Evolutionary conservation across 2,329 filamentous ascomycete species (phyloP).

Genomic region (Cryphonectria parasitica): DNA sequence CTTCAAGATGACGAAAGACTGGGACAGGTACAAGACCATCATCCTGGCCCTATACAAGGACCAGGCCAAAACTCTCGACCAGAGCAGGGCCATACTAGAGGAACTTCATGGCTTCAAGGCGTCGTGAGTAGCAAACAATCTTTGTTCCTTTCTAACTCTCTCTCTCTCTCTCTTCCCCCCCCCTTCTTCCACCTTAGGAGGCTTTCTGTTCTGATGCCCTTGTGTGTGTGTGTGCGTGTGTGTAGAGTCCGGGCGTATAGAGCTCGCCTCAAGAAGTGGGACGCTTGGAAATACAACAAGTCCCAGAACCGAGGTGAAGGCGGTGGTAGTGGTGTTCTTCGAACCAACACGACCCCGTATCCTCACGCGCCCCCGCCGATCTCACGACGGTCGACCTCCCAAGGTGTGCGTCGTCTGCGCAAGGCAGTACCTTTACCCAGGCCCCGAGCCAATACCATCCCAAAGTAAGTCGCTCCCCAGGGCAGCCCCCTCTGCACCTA

Average conservation of each 20-base stretch:
- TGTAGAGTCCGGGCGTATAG: constrained; percentile 50
- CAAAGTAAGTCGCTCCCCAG: background rate
- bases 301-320: background rate
- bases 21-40: constrained; percentile 41
- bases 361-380: background rate
- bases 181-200: constrained; percentile 7
- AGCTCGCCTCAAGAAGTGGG: constrained; percentile 52
- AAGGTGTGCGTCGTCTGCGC: background rate
- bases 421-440: background rate
- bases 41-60: constrained; percentile 48
- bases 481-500: background rate
- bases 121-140: constrained; percentile 39
- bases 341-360: background rate
- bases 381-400: background rate
- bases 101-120: constrained; percentile 46
- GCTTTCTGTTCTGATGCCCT: background rate
- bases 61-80: constrained; percentile 44
- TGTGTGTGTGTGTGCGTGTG: background rate
- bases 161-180: background rate
- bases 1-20: constrained; percentile 49
- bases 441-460: background rate
- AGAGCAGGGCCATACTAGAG: constrained; percentile 47
- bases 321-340: background rate
- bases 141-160: background rate
- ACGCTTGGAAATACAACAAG: constrained; percentile 50